phyloP scores from a whole-genome alignment of 2,329 filamentous ascomycete genomes.

The Fusarium bactridioides region DNA sequence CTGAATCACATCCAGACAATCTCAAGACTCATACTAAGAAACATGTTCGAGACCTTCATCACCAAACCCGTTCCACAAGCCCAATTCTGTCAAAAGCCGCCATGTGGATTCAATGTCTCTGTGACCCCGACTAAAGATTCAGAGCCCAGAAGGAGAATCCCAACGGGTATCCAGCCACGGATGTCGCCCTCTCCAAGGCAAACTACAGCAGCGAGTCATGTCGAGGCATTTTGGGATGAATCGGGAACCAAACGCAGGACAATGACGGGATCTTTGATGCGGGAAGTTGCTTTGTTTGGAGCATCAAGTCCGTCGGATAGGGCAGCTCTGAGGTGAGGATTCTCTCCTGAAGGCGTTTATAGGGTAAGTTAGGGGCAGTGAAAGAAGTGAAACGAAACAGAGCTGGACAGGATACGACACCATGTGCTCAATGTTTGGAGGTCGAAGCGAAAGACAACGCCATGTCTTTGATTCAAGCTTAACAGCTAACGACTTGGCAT shows the following conservation, averaged over 20 bases:
- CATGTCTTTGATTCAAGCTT: slow-evolving; percentile 29
- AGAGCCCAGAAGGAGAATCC: neutral
- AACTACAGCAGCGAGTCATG: slow-evolving; percentile 11
- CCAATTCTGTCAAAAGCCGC: neutral
- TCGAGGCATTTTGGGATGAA: neutral
- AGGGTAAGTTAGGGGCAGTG: neutral
- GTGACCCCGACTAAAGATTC: slow-evolving; percentile 19
- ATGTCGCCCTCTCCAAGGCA: slow-evolving; percentile 1
- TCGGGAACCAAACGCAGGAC: slow-evolving; percentile 24
- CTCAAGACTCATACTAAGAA: neutral
- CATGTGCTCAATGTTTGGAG: slow-evolving; percentile 9
- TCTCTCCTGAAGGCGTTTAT: no score
- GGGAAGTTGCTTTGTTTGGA: slow-evolving; percentile 17
- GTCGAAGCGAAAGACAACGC: slow-evolving; percentile 29
- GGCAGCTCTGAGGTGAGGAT: neutral
- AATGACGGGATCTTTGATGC: slow-evolving; percentile 14
- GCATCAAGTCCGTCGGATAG: neutral
- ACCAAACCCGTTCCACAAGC: slow-evolving; percentile 17
- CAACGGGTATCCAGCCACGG: neutral
- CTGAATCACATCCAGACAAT: neutral
- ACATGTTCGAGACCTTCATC: slow-evolving; percentile 9
- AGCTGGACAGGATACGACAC: slow-evolving; percentile 11
- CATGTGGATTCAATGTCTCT: slow-evolving; percentile 32
- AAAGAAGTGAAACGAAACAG: neutral
- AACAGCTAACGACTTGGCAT: slow-evolving; percentile 4